phyloP scores from a whole-genome alignment of 352 stramenopile genomes.

The Phytophthora podocarpi region DNA sequence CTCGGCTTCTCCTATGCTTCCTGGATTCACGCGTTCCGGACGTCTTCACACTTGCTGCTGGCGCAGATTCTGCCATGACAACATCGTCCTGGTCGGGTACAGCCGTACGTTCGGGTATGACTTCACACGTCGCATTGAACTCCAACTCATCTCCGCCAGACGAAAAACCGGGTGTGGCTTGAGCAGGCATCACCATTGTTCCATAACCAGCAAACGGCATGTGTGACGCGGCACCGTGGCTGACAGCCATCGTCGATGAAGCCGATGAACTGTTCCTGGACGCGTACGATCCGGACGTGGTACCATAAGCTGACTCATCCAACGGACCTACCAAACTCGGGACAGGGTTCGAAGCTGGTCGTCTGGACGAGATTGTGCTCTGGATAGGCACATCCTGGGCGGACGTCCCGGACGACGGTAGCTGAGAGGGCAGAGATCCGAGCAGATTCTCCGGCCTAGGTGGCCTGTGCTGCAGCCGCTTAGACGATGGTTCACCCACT shows the following conservation, averaged over 20 bases:
- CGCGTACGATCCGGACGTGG: neutral
- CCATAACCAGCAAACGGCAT: too few relatives aligned
- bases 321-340: neutral
- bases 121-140: neutral
- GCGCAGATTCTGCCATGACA: neutral
- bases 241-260: too few relatives aligned
- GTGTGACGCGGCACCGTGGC: too few relatives aligned
- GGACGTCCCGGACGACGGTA: neutral
- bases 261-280: slow-evolving; percentile 1
- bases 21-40: neutral
- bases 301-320: neutral
- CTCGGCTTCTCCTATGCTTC: neutral
- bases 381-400: neutral
- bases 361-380: too few relatives aligned
- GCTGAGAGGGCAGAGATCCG: neutral
- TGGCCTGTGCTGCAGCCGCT: neutral
- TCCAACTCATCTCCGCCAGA: too few relatives aligned
- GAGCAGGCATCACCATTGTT: too few relatives aligned
- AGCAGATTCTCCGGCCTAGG: neutral
- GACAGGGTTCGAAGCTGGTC: neutral
- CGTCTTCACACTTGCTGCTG: neutral
- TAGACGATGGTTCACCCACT: neutral
- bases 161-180: too few relatives aligned
- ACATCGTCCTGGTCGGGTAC: neutral
- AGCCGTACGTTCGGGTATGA: neutral